Evolutionary conservation across 805 yeast genomes (phyloP), one percentile per base, ranked within the genome.

Genomic region (Deakozyma indianensis): DNA sequence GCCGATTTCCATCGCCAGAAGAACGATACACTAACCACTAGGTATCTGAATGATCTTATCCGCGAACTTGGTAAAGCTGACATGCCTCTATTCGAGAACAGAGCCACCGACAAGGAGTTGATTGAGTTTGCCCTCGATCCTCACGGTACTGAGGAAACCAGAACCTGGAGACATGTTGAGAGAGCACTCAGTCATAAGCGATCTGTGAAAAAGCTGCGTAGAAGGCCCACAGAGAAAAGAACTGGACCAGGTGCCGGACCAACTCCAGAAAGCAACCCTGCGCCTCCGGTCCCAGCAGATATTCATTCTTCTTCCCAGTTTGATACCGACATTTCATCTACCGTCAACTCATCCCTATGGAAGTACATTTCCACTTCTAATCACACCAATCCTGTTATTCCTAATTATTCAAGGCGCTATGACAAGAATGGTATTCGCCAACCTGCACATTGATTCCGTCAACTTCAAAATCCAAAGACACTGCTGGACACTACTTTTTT

Each of bases 81-180:
- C 18, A 32, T 32, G 38, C 38, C 38, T 9, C 18, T 32, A 4
- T 32, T 32, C 16, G 38, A 32, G 16, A 32, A 7, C 4, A 32
- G 38, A 32, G 38, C 20, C 38, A 32, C 38, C 11, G 38, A 20
- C 18, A 32, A 32, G 5, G 38, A 11, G 11, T 5, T 32, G 18
- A 25, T 25, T 7, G 38, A 32, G 11, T 32, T 32, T 32, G 38
- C 38, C 16, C 38, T 32, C 18, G 38, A 32, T 14, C 38, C 38
- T n/a, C 18, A 11, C 11, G 38, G 38, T 7, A 32, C 9, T n/a
- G 38, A 32, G 18, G 38, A 32, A 20, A 32, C 38, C 7, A 7
- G 38, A n/a, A 32, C 38, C 38, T 32, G 38, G 38, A 32, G 16
- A 20, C 38, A 32, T 32, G 38, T 32, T 32, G 38, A 32, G 18